Evolutionary conservation across 2,329 filamentous ascomycete species (phyloP).

Genomic region (Fonsecaea pugnacius): DNA sequence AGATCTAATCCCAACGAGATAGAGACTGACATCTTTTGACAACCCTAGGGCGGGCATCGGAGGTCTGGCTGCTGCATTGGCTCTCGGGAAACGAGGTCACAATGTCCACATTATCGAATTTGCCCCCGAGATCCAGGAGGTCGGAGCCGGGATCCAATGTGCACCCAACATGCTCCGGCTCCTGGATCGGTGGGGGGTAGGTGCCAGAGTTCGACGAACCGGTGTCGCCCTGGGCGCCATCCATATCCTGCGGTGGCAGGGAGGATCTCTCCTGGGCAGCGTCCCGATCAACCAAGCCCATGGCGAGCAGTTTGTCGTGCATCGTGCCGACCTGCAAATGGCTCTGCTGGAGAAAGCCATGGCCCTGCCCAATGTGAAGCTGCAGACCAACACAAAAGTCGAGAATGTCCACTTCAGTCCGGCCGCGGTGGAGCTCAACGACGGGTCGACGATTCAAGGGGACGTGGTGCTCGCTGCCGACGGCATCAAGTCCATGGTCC

Average conservation of each 20-base stretch:
- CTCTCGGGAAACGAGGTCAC: slow-evolving; percentile 42
- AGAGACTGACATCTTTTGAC: background rate
- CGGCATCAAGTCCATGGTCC: slow-evolving; percentile 29
- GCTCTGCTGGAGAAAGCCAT: slow-evolving; percentile 46
- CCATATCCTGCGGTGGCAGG: slow-evolving; percentile 41
- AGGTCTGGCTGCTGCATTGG: slow-evolving; percentile 42
- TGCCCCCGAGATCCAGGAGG: slow-evolving; percentile 69
- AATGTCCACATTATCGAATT: slow-evolving; percentile 62
- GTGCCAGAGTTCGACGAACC: slow-evolving; percentile 34
- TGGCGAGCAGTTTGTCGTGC: slow-evolving; percentile 54
- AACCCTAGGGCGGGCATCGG: slow-evolving; percentile 38
- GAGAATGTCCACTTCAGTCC: slow-evolving; percentile 37
- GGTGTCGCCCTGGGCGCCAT: slow-evolving; percentile 47
- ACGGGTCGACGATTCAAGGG: slow-evolving; percentile 33
- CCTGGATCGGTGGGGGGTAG: slow-evolving; percentile 31
- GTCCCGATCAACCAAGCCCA: slow-evolving; percentile 37
- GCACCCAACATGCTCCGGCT: slow-evolving; percentile 38
- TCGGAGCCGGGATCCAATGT: slow-evolving; percentile 38
- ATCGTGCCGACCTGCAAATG: slow-evolving; percentile 40
- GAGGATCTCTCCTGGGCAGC: slow-evolving; percentile 37
- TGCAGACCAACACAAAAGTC: slow-evolving; percentile 37
- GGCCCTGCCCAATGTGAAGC: slow-evolving; percentile 31
- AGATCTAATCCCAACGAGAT: slow-evolving; percentile 32
- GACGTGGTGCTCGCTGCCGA: slow-evolving; percentile 39
- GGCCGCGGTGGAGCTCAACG: slow-evolving; percentile 35